A percentile compares a stretch with the other conserved stretches of the same genome.
phyloP scores from a whole-genome alignment of 2,329 filamentous ascomycete species.

The Paracorniculantispora psalliotae region DNA sequence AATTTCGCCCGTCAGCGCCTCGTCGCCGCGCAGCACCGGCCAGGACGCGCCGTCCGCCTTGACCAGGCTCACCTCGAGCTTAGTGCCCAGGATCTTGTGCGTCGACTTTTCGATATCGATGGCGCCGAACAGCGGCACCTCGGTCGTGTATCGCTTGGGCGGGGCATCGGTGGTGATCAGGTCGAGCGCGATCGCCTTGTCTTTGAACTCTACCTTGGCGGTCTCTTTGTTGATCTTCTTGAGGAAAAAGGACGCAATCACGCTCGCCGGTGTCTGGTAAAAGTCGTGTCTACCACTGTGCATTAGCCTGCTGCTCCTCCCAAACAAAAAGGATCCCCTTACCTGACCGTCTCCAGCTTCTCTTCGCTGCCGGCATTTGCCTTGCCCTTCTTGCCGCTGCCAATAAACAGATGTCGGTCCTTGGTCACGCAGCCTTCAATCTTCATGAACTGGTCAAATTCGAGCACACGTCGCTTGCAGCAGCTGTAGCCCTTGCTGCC shows the following conservation, averaged over 20 bases:
- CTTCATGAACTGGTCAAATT: slow-evolving; percentile 98
- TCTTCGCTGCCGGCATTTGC: slow-evolving; percentile 56
- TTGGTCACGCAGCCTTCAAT: slow-evolving; percentile 88
- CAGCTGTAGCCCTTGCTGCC: slow-evolving; percentile 97
- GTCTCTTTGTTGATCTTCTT: slow-evolving; percentile 91
- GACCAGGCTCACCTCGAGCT: slow-evolving; percentile 73
- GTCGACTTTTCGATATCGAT: slow-evolving; percentile 72
- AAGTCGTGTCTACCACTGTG: slow-evolving; percentile 61
- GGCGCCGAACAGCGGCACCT: slow-evolving; percentile 67
- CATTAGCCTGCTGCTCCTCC: not conserved
- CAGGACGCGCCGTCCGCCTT: slow-evolving; percentile 73
- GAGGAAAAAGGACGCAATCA: slow-evolving; percentile 89
- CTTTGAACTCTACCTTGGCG: slow-evolving; percentile 65
- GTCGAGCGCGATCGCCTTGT: slow-evolving; percentile 65
- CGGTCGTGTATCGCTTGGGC: slow-evolving; percentile 71
- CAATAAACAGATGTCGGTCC: slow-evolving; percentile 76
- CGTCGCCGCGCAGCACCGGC: slow-evolving; percentile 79
- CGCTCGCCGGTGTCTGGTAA: slow-evolving; percentile 81
- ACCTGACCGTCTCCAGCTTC: slow-evolving; percentile 72
- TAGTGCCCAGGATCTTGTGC: slow-evolving; percentile 81
- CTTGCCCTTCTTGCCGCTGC: slow-evolving; percentile 63
- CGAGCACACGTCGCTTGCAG: slow-evolving; percentile 89
- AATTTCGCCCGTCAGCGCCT: slow-evolving; percentile 66
- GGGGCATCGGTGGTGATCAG: slow-evolving; percentile 75
- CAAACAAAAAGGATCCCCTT: slow-evolving; percentile 24